Evolutionary conservation across 2,329 filamentous ascomycete species (phyloP), one percentile per base, ranked within the genome.

Genomic region (Sporothrix phasma): DNA sequence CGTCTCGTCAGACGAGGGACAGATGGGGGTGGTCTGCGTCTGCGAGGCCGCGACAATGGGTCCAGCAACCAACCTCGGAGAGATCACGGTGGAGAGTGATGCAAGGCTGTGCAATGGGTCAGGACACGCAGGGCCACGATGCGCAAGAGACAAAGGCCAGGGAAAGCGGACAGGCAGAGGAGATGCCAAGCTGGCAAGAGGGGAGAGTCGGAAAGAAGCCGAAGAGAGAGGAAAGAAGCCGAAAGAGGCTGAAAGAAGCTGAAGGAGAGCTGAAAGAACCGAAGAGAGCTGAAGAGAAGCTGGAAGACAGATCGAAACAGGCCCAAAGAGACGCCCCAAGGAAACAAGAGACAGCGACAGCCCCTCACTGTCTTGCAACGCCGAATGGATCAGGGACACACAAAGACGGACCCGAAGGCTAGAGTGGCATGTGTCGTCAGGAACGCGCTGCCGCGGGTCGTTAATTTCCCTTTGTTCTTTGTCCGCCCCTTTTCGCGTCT

Each of bases 401-500:
- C 47, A 61, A 47, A 61, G 29, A 22, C 11, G 58, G 29, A 15
- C n/a, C 26, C 11, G 58, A 37, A 13, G 1, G 58, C 31, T 61
- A 61, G 47, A 46, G 43, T 39, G 59, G 45, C 46, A 39, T 61
- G 11, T 61, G 24, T 51, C 29, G 43, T 51, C 45, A 34, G 29
- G n/a, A 49, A 61, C 43, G 19, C 59, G 59, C 45, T n/a, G 19
- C 46, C 19, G 24, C 37, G n/a, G 37, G 10, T 34, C 45, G 24
- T 61, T 37, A 49, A 29, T 43, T 51, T 62, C 31, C 37, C 29
- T n/a, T n/a, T n/a, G n/a, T n/a, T n/a, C 45, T 56, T 56, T 56
- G 51, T 56, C 29, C 13, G 45, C 37, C 60, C 46, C 46, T 62
- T 62, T 62, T 62, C 60, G 60, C 60, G 60, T 62, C 34, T 15